Percentiles rank a stretch among this genome's conserved stretches.
Conservation (phyloP, 352 stramenopile species). For the Phytopythium helicoides region DNA sequence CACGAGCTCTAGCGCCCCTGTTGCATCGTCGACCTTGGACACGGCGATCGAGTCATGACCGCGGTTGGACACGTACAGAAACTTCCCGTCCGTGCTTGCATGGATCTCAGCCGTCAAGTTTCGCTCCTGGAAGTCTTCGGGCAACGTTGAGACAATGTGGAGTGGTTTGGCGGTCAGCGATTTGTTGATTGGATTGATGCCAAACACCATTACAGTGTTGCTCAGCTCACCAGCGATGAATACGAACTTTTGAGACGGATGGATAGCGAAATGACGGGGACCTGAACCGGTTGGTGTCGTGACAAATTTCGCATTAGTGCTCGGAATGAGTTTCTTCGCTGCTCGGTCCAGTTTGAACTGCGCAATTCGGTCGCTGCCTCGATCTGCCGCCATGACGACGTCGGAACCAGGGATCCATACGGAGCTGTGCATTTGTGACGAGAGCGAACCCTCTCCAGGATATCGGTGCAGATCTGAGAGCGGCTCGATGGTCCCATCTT, state of each 20-base stretch:
- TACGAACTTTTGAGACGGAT: constrained; percentile 36
- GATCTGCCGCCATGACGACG: constrained; percentile 49
- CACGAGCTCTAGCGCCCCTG: constrained; percentile 40
- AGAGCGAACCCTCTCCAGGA: constrained; percentile 31
- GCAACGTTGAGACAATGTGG: constrained; percentile 68
- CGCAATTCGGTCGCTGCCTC: constrained; percentile 65
- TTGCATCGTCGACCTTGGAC: constrained; percentile 40
- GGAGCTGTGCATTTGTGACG: constrained; percentile 71
- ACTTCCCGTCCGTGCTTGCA: constrained; percentile 44
- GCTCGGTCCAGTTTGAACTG: constrained; percentile 52
- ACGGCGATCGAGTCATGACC: constrained; percentile 62
- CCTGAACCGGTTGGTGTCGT: constrained; percentile 43
- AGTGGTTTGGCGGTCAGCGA: constrained; percentile 33
- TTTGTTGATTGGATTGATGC: constrained; percentile 37
- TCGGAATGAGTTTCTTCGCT: constrained; percentile 34
- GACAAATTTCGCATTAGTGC: constrained; percentile 24
- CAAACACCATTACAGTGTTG: constrained; percentile 57
- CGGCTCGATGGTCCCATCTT: constrained; percentile 49
- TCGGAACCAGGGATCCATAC: constrained; percentile 42
- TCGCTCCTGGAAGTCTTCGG: constrained; percentile 30
- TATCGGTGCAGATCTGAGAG: constrained; percentile 46
- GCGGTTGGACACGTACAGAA: constrained; percentile 64
- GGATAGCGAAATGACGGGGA: constrained; percentile 73
- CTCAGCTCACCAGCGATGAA: constrained; percentile 75
- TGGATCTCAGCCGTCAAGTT: constrained; percentile 50